Base-by-base conservation (phyloP, 306 rosid genomes). In the Casuarina glauca region DNA sequence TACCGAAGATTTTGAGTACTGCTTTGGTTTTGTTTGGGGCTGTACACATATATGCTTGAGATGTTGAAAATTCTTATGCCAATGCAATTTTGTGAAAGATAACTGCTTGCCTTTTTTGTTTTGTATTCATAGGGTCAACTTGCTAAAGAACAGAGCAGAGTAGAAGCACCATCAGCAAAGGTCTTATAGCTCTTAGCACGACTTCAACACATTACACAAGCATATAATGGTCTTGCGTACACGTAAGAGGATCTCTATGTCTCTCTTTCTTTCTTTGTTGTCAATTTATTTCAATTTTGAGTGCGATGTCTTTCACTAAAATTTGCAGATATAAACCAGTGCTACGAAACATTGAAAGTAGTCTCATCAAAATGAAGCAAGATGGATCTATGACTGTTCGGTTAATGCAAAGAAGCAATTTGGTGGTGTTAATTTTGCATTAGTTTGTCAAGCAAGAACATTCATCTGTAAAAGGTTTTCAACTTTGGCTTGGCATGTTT, bases 151-250 rank as follows among this genome's bases (percentile, higher is more conserved):
- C 95, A 89, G 86, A 91, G 91, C 85, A 89, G 81, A 87, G 97
- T 93, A 19, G 97, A 88, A 87, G 82, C 91, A 4, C 76, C 92
- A 80, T 81, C 99, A n/a, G 92, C 91, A 52, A 96, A 92, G 81
- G 91, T 91, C 54, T 74, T 93, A 92, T 95, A 74, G 89, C 94
- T 95, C 78, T 95, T 97, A 62, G 94, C 89, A 11, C 95, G 63
- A 84, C 97, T 95, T 76, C 93, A 95, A 84, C 97, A 91, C 82
- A 69, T 90, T 78, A 92, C 87, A 72, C 99, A 91, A 83, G 91
- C 99, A 80, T 91, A 88, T 51, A 90, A 87, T 69, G 86, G 93
- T 73, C 88, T 95, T 44, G 78, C 90, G 16, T 89, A 87, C 86
- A 86, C 85, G 99, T 95, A 87, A 89, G 88, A 77, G 50, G 4